Percentiles rank a stretch among this genome's conserved stretches.
Conservation (phyloP, 805 yeast species). For the Diddensiella santjacobensis region DNA sequence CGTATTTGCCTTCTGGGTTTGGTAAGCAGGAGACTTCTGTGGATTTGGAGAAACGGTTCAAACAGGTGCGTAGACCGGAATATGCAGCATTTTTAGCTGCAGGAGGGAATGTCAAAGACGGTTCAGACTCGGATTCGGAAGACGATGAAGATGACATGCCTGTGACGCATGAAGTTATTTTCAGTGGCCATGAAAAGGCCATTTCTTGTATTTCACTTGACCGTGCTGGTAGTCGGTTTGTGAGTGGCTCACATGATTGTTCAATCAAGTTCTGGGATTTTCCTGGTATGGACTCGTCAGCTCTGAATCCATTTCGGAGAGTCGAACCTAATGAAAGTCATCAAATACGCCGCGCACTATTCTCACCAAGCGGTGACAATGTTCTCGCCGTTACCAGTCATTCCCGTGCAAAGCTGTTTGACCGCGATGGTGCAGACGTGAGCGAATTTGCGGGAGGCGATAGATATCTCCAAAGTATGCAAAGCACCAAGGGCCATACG, state of each 20-base stretch:
- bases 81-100: too few species aligned
- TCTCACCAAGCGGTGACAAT: conserved; percentile 20
- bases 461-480: conserved; percentile 35
- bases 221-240: conserved; percentile 28
- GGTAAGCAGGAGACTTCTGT: conserved; percentile 14
- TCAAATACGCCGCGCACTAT: conserved; percentile 23
- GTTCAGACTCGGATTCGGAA: conserved; percentile 22
- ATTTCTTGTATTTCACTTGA: conserved; percentile 28
- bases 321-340: conserved; percentile 29
- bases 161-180: conserved; percentile 32
- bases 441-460: conserved; percentile 32
- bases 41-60: background rate
- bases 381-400: conserved; percentile 27
- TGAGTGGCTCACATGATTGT: conserved; percentile 30
- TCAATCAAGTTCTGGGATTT: conserved; percentile 35
- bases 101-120: background rate
- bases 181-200: conserved; percentile 24
- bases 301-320: conserved; percentile 24
- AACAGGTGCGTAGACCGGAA: background rate
- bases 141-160: conserved; percentile 36
- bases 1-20: conserved; percentile 12
- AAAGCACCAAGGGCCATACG: conserved; percentile 36
- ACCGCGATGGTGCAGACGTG: conserved; percentile 27
- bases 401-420: conserved; percentile 25
- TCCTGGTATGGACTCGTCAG: conserved; percentile 30